Percentiles rank a stretch among this genome's conserved stretches.
These are phyloP conservation scores for Chiua virens DNA, from an alignment of 768 basidiomycete species.

Conservation along the genomic window DNA sequence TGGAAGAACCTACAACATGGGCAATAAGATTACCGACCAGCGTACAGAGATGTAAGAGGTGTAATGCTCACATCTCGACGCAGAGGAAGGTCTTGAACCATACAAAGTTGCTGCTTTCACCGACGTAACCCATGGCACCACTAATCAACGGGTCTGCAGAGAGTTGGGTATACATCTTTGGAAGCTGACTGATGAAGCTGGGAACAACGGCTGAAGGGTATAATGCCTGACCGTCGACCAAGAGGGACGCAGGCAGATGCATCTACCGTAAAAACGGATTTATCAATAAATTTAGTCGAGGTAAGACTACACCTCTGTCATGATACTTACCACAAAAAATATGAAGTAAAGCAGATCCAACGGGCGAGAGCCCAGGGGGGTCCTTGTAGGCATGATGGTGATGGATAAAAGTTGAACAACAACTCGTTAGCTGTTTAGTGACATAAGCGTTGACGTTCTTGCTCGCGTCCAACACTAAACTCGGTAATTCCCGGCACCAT, in stretches of 20 bases:
- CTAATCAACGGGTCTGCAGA: slow-evolving; percentile 70
- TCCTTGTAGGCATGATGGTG: slow-evolving; percentile 16
- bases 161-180: slow-evolving; percentile 50
- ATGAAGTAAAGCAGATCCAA: slow-evolving; percentile 66
- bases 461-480: too few species aligned
- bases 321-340: slow-evolving; percentile 66
- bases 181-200: slow-evolving; percentile 41
- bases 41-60: background rate
- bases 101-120: slow-evolving; percentile 36
- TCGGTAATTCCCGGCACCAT: too few species aligned
- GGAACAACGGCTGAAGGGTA: slow-evolving; percentile 57
- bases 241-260: slow-evolving; percentile 67
- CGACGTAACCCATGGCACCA: slow-evolving; percentile 44
- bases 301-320: too few species aligned
- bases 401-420: background rate
- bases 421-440: too few species aligned
- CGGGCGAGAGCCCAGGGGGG: slow-evolving; percentile 55
- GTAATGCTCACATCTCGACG: slow-evolving; percentile 54
- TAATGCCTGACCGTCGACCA: slow-evolving; percentile 70
- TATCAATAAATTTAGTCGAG: background rate
- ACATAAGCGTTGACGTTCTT: too few species aligned
- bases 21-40: background rate
- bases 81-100: slow-evolving; percentile 68
- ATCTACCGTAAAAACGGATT: slow-evolving; percentile 36
- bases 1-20: slow-evolving; percentile 51